A percentile compares a stretch with the other conserved stretches of the same genome.
Conservation (phyloP, 2,329 filamentous ascomycete species). For the Coniochaeta ligniaria region DNA sequence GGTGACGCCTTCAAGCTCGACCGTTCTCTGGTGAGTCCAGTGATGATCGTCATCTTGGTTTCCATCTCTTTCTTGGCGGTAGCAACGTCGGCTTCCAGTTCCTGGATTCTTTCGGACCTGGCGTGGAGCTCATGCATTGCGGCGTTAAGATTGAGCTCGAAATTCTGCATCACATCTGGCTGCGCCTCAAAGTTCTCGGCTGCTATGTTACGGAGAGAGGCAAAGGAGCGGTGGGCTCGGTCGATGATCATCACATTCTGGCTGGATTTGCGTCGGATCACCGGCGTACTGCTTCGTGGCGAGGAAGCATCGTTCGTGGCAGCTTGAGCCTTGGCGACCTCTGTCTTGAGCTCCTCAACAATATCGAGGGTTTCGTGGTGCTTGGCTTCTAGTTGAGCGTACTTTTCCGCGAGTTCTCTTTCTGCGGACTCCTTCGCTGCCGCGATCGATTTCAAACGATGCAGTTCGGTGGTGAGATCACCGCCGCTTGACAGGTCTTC, state of each 20-base stretch:
- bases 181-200: constrained; percentile 75
- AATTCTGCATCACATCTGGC: constrained; percentile 82
- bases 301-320: constrained; percentile 46
- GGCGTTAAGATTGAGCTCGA: constrained; percentile 84
- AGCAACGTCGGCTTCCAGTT: constrained; percentile 77
- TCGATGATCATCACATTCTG: constrained; percentile 84
- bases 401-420: constrained; percentile 65
- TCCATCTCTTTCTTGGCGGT: constrained; percentile 94
- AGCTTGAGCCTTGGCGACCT: constrained; percentile 70
- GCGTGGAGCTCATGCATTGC: constrained; percentile 88
- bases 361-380: constrained; percentile 78
- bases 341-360: constrained; percentile 84
- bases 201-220: constrained; percentile 82
- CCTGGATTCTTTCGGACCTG: constrained; percentile 82
- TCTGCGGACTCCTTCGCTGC: constrained; percentile 72
- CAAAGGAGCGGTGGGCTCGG: constrained; percentile 84
- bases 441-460: constrained; percentile 62
- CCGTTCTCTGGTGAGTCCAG: constrained; percentile 84
- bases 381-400: constrained; percentile 73
- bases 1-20: constrained; percentile 79
- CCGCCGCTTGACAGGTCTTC: constrained; percentile 7
- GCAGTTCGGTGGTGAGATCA: constrained; percentile 55
- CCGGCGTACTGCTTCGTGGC: constrained; percentile 59
- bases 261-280: constrained; percentile 89
- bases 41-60: constrained; percentile 91